Evolutionary conservation across 108 stramenopile genomes (phyloP), one percentile per base, ranked within the genome.

Genomic region (Craspedostauros australis): DNA sequence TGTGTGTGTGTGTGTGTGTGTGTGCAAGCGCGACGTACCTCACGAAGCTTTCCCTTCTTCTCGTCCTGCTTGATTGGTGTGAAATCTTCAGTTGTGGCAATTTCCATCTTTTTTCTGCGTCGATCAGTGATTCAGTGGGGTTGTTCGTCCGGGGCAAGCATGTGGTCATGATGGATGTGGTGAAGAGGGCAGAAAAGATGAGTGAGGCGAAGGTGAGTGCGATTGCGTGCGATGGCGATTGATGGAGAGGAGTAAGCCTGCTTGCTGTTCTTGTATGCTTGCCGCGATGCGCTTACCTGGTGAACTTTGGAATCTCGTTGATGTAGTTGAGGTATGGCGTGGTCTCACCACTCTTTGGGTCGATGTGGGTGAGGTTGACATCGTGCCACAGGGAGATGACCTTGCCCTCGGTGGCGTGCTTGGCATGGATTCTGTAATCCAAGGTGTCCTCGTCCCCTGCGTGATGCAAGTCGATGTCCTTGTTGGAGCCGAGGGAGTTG

Each of bases 21-120:
- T 12, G 36, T 11, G 2, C 53, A 54, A 4, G 26, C 7, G 32
- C 44, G 0, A 75, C 77, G 46, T 60, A 79, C 82, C 70, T 93
- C 94, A 44, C 96, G 91, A 20, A 95, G 87, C 33, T 76, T 52
- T 28, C 95, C 96, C 44, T 95, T 96, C 72, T 95, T 96, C 30
- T 65, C 70, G 72, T 98, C 96, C 60, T 98, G 96, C 65, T 98
- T 98, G 79, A 98, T 98, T 21, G 95, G 95, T 62, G 92, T 98
- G 33, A 89, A 89, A 28, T 77, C 80, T 70, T 98, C 96, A 53
- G 84, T 84, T 32, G 96, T 98, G 45, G 93, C 92, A 57, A 96
- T 93, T 62, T 98, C 95, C 50, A 75, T 94, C 72, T 96, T 98
- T 60, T 93, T 94, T 58, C 88, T 82, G 72, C 19, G 52, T 11